Evolutionary conservation across 2,329 filamentous ascomycete genomes (phyloP).

Genomic region (Scorias spongiosa): DNA sequence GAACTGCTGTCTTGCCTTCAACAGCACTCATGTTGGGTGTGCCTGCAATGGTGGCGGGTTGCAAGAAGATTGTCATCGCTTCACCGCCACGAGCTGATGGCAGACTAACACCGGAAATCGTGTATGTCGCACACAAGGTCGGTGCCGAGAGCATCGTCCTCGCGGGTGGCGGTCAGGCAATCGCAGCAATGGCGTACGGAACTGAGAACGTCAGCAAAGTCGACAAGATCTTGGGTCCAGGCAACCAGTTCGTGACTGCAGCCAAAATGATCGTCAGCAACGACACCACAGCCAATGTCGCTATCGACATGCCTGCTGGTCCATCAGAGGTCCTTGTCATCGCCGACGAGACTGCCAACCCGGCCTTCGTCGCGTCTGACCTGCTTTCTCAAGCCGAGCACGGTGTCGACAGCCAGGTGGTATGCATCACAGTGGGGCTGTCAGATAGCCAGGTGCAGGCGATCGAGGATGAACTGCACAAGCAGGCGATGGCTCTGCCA

Average conservation of each 20-base stretch:
- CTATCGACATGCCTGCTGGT: constrained; percentile 97
- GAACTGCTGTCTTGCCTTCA: constrained; percentile 90
- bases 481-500: constrained; percentile 72
- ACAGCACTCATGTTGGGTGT: constrained; percentile 97
- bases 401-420: constrained; percentile 88
- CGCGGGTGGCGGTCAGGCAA: constrained; percentile 85
- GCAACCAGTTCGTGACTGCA: constrained; percentile 96
- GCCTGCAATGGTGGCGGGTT: constrained; percentile 92
- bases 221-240: constrained; percentile 94
- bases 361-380: constrained; percentile 89
- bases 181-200: constrained; percentile 93
- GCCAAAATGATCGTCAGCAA: constrained; percentile 98
- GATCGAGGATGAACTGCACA: constrained; percentile 83
- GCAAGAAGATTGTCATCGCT: constrained; percentile 84
- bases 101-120: constrained; percentile 86
- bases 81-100: constrained; percentile 83
- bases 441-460: constrained; percentile 56
- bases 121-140: constrained; percentile 93
- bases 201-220: constrained; percentile 91
- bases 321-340: constrained; percentile 95
- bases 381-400: constrained; percentile 93
- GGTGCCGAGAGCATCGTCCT: constrained; percentile 92
- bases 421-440: constrained; percentile 74
- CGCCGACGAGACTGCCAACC: constrained; percentile 74
- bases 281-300: constrained; percentile 85